Conservation (phyloP, 2,329 filamentous ascomycete genomes). For the Pyrenophora tritici-repentis region DNA sequence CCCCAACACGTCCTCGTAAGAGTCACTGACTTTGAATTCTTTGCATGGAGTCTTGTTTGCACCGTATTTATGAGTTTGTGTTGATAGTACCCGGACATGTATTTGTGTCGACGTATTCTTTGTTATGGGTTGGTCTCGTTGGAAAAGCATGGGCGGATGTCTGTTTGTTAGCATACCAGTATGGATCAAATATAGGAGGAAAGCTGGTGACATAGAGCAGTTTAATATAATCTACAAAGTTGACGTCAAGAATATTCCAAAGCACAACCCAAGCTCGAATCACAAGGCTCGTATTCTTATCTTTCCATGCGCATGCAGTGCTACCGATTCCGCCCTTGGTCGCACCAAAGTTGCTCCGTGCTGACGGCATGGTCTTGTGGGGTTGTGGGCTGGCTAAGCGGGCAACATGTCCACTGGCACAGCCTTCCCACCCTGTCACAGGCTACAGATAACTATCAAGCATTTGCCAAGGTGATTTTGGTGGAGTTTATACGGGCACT, state of each 20-base stretch:
- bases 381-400: background rate
- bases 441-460: background rate
- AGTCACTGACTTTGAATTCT: background rate
- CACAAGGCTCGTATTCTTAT: too few relatives aligned
- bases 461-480: conserved; percentile 1
- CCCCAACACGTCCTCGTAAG: conserved; percentile 26
- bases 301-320: too few relatives aligned
- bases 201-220: too few relatives aligned
- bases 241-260: too few relatives aligned
- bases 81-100: conserved; percentile 1
- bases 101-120: background rate
- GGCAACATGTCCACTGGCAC: background rate
- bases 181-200: too few relatives aligned
- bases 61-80: background rate
- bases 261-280: too few relatives aligned
- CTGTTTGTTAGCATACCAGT: background rate
- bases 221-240: too few relatives aligned
- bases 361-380: background rate
- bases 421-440: background rate
- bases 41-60: background rate
- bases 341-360: background rate
- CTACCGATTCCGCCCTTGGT: too few relatives aligned
- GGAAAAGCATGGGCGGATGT: background rate
- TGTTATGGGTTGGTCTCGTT: background rate
- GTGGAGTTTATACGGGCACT: conserved; percentile 1